Percentiles rank a stretch among this genome's conserved stretches.
Conservation (phyloP, 192 early-diverging fungal genomes). For the Backusella westeae region DNA sequence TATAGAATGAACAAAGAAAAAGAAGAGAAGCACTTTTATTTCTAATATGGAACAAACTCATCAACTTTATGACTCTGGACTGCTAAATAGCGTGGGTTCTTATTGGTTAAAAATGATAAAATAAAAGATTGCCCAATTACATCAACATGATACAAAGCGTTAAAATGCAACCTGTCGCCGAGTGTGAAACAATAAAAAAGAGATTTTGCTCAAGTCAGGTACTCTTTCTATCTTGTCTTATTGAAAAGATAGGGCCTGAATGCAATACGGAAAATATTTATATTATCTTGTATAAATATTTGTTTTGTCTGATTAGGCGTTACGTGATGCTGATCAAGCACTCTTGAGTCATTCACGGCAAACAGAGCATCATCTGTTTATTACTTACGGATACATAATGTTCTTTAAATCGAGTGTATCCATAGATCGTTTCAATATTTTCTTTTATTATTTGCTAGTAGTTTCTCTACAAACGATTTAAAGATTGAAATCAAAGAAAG, state of each 20-base stretch:
- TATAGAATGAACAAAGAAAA: neutral
- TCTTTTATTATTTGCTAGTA: neutral
- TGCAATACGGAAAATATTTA: too few species aligned
- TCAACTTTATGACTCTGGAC: neutral
- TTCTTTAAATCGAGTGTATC: too few species aligned
- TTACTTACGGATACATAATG: neutral
- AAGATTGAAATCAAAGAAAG: too few species aligned
- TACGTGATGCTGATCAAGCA: neutral
- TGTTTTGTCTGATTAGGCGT: neutral
- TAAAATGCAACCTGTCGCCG: neutral
- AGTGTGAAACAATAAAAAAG: neutral
- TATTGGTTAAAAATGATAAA: slow-evolving; percentile 13
- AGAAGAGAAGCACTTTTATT: neutral
- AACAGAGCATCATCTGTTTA: neutral
- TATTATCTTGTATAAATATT: neutral
- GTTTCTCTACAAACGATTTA: too few species aligned
- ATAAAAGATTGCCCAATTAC: slow-evolving; percentile 3
- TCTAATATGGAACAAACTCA: neutral
- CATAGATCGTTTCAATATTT: neutral
- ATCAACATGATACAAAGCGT: neutral
- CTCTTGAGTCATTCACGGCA: neutral
- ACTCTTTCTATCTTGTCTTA: too few species aligned
- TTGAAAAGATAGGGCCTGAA: too few species aligned
- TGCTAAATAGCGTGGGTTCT: neutral
- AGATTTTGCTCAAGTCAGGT: too few species aligned